Percentiles rank a stretch among this genome's conserved stretches.
These are phyloP conservation scores for Aspergillus ostianus DNA, from an alignment of 495 filamentous ascomycete species.

Conservation along the genomic window DNA sequence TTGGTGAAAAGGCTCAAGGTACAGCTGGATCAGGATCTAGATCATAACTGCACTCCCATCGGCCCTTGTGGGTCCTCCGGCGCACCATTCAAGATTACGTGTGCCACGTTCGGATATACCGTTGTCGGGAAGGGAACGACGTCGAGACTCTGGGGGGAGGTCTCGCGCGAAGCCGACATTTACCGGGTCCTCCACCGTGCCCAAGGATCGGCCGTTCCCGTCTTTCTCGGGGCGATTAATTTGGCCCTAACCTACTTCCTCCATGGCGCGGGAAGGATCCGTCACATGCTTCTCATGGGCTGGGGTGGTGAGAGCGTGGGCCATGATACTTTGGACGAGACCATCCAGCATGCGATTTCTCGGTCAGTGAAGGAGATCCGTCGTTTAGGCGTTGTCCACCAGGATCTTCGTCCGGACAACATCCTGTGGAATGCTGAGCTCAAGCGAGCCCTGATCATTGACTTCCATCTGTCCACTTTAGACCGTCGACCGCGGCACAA, in stretches of 20 bases:
- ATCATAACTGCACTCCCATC: slow-evolving; percentile 25
- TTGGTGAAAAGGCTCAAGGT: slow-evolving; percentile 19
- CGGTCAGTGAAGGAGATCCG: slow-evolving; percentile 22
- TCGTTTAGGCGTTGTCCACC: slow-evolving; percentile 19
- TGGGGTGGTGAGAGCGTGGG: slow-evolving; percentile 37
- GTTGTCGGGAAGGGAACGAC: slow-evolving; percentile 50
- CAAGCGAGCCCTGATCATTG: slow-evolving; percentile 27
- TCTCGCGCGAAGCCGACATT: slow-evolving; percentile 47
- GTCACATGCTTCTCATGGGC: slow-evolving; percentile 48
- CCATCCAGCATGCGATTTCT: slow-evolving; percentile 10
- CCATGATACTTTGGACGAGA: slow-evolving; percentile 3
- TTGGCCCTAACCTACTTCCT: slow-evolving; percentile 37
- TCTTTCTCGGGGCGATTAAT: slow-evolving; percentile 46
- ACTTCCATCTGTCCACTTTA: no score
- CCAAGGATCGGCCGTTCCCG: slow-evolving; percentile 41
- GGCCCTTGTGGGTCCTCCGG: slow-evolving; percentile 20
- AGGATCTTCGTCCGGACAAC: slow-evolving; percentile 27
- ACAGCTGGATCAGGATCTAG: slow-evolving; percentile 30
- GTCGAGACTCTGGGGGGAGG: slow-evolving; percentile 26
- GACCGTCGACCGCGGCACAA: no score
- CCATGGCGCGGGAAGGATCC: slow-evolving; percentile 37
- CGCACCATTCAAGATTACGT: slow-evolving; percentile 42
- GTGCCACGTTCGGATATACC: slow-evolving; percentile 42
- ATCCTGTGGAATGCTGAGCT: slow-evolving; percentile 33
- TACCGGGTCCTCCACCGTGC: slow-evolving; percentile 30